phyloP scores from a whole-genome alignment of 75 land plant genomes.

The Chamaecyparis obtusa region DNA sequence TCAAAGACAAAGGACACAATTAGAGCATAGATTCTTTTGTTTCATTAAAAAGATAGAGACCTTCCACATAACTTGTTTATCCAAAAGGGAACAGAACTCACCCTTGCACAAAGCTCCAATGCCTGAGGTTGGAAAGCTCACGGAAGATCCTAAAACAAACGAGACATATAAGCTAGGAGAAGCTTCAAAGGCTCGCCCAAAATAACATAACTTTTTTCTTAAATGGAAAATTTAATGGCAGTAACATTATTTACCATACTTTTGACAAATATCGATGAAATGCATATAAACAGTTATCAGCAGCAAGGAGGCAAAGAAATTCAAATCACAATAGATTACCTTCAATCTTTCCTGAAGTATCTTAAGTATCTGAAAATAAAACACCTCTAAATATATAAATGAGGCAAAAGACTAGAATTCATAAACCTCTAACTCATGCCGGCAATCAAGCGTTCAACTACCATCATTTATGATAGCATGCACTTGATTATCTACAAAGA shows the following conservation, averaged over 20 bases:
- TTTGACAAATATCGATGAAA: background rate
- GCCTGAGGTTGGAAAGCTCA: slow-evolving; percentile 80
- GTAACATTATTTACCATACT: background rate
- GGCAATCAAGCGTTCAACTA: background rate
- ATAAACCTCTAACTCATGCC: background rate
- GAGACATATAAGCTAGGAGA: background rate
- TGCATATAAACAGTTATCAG: background rate
- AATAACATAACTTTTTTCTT: background rate
- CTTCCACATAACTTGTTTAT: background rate
- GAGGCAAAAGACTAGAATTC: background rate
- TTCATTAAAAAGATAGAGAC: background rate
- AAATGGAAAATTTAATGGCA: background rate
- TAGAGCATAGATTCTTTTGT: background rate
- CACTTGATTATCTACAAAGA: background rate
- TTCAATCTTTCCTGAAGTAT: slow-evolving; percentile 71
- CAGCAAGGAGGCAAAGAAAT: background rate
- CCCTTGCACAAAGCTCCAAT: slow-evolving; percentile 96
- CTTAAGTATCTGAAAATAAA: slow-evolving; percentile 50
- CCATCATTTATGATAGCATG: background rate
- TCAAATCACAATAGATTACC: slow-evolving; percentile 36
- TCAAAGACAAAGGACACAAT: background rate
- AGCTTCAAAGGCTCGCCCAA: background rate
- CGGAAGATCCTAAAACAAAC: slow-evolving; percentile 37
- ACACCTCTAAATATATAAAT: background rate
- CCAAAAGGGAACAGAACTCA: slow-evolving; percentile 33